Evolutionary conservation across 305 asterid genomes (phyloP).

Genomic region (Fraxinus sp.): DNA sequence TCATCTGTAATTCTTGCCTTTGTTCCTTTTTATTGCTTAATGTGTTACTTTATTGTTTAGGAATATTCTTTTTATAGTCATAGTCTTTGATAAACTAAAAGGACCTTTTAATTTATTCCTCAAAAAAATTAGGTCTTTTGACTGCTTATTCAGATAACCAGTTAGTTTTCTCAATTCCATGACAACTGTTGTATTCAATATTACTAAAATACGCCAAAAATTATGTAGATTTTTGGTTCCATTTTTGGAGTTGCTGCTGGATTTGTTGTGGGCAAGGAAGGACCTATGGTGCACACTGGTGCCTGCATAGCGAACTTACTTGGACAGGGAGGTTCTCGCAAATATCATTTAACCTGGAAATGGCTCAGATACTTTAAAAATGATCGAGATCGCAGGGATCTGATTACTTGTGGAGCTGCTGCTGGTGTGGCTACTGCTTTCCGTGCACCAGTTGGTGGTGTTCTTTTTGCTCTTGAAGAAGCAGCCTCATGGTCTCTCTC

Average conservation of each 20-base stretch:
- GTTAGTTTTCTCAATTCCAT: neutral
- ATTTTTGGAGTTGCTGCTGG: slow-evolving; percentile 96
- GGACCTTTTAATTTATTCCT: neutral
- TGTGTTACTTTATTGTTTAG: neutral
- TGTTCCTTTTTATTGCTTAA: neutral
- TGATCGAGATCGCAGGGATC: slow-evolving; percentile 86
- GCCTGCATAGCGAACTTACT: slow-evolving; percentile 94
- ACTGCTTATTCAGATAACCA: neutral
- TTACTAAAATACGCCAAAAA: slow-evolving; percentile 12
- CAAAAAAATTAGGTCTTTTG: neutral
- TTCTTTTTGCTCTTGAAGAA: slow-evolving; percentile 97
- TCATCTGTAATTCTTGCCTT: neutral
- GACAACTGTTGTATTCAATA: neutral
- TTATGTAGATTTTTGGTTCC: slow-evolving; percentile 81
- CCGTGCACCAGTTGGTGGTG: slow-evolving; percentile 99
- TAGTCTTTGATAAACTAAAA: neutral
- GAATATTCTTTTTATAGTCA: neutral
- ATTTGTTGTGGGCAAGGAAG: slow-evolving; percentile 96
- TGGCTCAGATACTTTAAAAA: slow-evolving; percentile 88
- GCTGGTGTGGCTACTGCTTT: slow-evolving; percentile 99
- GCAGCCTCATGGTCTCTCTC: slow-evolving; percentile 80
- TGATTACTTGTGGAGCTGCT: slow-evolving; percentile 97
- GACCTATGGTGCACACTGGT: slow-evolving; percentile 98
- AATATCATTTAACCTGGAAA: slow-evolving; percentile 87
- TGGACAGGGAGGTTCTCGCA: slow-evolving; percentile 97